Evolutionary conservation across 306 rosid genomes (phyloP), one percentile per base, ranked within the genome.

Genomic region (Astragalus membranaceus): DNA sequence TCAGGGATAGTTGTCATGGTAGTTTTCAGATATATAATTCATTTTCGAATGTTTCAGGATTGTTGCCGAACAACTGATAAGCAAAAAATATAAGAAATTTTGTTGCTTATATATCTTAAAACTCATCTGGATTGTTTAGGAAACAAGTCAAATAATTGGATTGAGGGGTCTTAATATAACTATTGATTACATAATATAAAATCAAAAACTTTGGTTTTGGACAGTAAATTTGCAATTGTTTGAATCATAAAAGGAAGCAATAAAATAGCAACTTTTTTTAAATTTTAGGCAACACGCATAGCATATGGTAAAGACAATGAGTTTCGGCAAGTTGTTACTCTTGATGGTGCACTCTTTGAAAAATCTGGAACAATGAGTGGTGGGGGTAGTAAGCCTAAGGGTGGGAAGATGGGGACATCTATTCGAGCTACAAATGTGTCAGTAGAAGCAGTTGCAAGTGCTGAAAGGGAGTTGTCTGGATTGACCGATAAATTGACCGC

Each of bases 391-490:
- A 94, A 84, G 83, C 97, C 97, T 8, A 91, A 91, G 47, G 96
- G 98, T 80, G 98, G 98, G 64, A 90, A 85, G 86, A 94, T 94
- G 88, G 92, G 98, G 51, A 90, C 97, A 48, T 90, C 96, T 60
- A 73, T 94, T 84, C 88, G 97, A 67, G 84, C 89, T 29, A 10
- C 86, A 50, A 88, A 93, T 70, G 98, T 94, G 64, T 94, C 98
- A 0, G 75, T 55, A 56, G 96, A 90, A 88, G 86, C 85, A 76
- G 83, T 94, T 85, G 74, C 76, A 54, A 80, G 58, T 78, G 97
- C 97, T 61, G 98, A 94, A 70, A 84, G 69, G 53, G 90, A 94
- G 75, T 88, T 88, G 35, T 69, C 78, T 57, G 62, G 42, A 57
- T 67, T 87, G 82, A 74, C 79, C 72, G 81, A 83, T 39, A 72